These are phyloP conservation scores for Blastobotrys apis DNA, from an alignment of 1,139 yeast genomes.

Conservation along the genomic window DNA sequence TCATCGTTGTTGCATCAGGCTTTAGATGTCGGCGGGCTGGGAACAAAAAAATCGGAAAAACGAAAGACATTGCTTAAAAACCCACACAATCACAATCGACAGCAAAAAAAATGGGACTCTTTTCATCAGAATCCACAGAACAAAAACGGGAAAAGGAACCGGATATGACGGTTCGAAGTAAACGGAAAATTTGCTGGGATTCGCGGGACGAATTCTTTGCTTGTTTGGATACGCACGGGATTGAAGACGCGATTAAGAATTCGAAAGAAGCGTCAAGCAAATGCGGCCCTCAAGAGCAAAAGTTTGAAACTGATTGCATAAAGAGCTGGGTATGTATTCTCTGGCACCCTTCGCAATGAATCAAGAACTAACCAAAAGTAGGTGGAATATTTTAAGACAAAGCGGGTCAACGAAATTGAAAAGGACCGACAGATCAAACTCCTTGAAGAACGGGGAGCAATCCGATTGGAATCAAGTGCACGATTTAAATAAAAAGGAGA, in stretches of 20 bases:
- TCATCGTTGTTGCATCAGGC: not conserved
- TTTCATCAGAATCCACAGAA: slow-evolving; percentile 10
- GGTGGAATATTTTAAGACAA: slow-evolving; percentile 59
- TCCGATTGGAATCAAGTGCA: slow-evolving; percentile 23
- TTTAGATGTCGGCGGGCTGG: not conserved
- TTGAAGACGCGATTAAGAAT: slow-evolving; percentile 42
- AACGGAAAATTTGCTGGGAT: slow-evolving; percentile 63
- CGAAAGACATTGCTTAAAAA: too few species aligned
- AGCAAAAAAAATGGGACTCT: slow-evolving; percentile 17
- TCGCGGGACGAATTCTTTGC: slow-evolving; percentile 55
- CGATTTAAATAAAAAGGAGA: slow-evolving; percentile 15
- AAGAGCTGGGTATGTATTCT: slow-evolving; percentile 50
- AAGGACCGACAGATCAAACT: slow-evolving; percentile 50
- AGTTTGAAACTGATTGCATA: slow-evolving; percentile 54
- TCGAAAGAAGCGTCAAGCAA: slow-evolving; percentile 29
- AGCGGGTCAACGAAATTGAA: slow-evolving; percentile 54
- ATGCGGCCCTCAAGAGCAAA: slow-evolving; percentile 45
- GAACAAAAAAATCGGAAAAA: not conserved
- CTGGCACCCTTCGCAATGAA: too few species aligned
- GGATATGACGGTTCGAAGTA: slow-evolving; percentile 48
- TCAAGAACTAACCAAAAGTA: slow-evolving; percentile 11
- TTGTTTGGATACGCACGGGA: slow-evolving; percentile 53
- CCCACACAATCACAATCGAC: not conserved
- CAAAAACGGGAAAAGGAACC: slow-evolving; percentile 1
- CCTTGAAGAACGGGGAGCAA: slow-evolving; percentile 51